A percentile compares a stretch with the other conserved stretches of the same genome.
Evolutionary conservation across 163 green algal genomes (phyloP).

Genomic region (Coccomyxa subellipsoidea): DNA sequence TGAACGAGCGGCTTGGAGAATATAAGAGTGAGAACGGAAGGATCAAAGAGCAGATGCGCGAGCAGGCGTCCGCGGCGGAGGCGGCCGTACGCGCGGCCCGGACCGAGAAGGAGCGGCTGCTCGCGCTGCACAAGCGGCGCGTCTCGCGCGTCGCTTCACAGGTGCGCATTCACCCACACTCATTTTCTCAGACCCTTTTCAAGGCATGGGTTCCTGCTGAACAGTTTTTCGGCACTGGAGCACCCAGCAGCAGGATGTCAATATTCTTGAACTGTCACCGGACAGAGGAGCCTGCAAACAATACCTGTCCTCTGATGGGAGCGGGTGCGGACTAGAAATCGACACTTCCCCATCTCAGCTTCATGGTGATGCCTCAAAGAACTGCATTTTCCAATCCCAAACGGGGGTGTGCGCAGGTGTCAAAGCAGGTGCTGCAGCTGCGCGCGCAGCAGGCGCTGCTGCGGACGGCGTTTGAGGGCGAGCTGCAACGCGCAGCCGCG

Average conservation of each 20-base stretch:
- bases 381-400: too few species aligned
- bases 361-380: too few species aligned
- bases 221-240: too few species aligned
- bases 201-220: too few species aligned
- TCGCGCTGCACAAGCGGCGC: neutral
- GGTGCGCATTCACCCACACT: neutral
- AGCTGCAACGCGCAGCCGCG: conserved; percentile 14
- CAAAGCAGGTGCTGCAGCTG: conserved; percentile 13
- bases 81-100: neutral
- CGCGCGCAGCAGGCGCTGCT: conserved; percentile 20
- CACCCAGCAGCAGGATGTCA: too few species aligned
- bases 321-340: too few species aligned
- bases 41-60: neutral
- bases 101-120: neutral
- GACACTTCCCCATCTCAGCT: too few species aligned
- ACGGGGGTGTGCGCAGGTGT: neutral
- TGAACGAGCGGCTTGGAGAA: neutral
- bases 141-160: neutral
- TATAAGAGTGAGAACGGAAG: neutral
- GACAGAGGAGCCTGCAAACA: too few species aligned
- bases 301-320: too few species aligned
- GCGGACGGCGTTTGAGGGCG: conserved; percentile 13
- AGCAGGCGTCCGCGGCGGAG: neutral
- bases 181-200: too few species aligned
- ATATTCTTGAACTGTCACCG: too few species aligned